These are phyloP conservation scores for Papiliotrema nemorosa DNA, from an alignment of 1,284 basidiomycete species.

Conservation along the genomic window DNA sequence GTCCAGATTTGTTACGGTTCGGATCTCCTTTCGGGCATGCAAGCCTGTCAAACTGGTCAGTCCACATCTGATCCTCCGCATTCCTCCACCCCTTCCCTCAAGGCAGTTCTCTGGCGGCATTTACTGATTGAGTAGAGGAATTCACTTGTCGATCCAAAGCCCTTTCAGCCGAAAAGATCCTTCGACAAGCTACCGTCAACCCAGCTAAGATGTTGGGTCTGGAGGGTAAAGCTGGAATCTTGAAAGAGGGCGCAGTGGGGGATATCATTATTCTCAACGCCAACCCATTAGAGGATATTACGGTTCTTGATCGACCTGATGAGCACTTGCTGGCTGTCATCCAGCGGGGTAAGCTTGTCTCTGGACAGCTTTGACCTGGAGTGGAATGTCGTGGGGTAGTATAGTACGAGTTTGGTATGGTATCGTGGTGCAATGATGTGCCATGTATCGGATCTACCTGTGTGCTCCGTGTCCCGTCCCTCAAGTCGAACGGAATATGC, in stretches of 20 bases:
- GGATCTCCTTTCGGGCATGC: slow-evolving; percentile 38
- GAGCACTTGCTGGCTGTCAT: slow-evolving; percentile 20
- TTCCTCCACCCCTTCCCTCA: too few relatives aligned
- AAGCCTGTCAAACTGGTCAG: slow-evolving; percentile 34
- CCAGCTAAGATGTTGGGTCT: slow-evolving; percentile 49
- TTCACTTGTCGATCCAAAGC: slow-evolving; percentile 52
- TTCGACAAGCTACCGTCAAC: slow-evolving; percentile 54
- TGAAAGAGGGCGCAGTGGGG: slow-evolving; percentile 49
- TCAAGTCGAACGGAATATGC: too few relatives aligned
- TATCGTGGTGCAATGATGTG: too few relatives aligned
- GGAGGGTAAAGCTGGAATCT: slow-evolving; percentile 48
- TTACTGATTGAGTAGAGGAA: slow-evolving; percentile 14
- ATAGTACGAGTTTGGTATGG: too few relatives aligned
- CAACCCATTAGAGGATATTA: slow-evolving; percentile 54
- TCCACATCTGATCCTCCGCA: neutral
- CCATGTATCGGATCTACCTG: too few relatives aligned
- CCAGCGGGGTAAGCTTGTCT: slow-evolving; percentile 17
- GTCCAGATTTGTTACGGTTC: slow-evolving; percentile 46
- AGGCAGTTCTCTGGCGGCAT: too few relatives aligned
- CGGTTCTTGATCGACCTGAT: slow-evolving; percentile 51
- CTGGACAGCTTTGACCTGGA: too few relatives aligned
- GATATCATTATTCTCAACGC: slow-evolving; percentile 52
- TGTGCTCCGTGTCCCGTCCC: too few relatives aligned
- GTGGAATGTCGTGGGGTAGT: too few relatives aligned
- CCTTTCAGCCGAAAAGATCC: slow-evolving; percentile 46